Conservation (phyloP, 176 grass and related monocot species). For the Phragmites australis region DNA sequence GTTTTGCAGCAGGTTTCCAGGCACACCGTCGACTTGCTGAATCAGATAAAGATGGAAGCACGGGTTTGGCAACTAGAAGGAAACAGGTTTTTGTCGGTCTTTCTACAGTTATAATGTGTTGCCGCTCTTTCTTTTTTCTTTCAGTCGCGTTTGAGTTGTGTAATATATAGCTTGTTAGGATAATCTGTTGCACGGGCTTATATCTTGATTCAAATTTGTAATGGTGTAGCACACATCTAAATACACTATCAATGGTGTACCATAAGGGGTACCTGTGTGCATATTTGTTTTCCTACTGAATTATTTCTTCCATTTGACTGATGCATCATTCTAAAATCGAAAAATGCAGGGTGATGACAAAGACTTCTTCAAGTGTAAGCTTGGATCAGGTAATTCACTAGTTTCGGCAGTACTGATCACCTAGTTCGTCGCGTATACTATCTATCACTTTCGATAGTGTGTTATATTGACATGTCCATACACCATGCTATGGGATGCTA, state of each 20-base stretch:
- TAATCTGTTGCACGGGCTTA: no score
- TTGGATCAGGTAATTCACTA: constrained; percentile 85
- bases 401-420: not conserved
- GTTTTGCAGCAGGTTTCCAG: no score
- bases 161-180: no score
- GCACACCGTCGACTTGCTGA: no score
- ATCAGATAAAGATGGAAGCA: no score
- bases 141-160: no score
- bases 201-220: not conserved
- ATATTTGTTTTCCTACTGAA: not conserved
- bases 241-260: not conserved
- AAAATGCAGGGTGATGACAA: constrained; percentile 87
- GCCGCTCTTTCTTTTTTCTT: no score
- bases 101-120: no score
- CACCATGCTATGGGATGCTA: no score
- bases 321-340: constrained; percentile 11
- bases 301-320: not conserved
- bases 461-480: constrained; percentile 13
- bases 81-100: no score
- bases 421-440: not conserved
- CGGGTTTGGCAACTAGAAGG: no score
- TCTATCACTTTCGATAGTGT: no score
- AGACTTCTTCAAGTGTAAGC: constrained; percentile 88
- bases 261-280: not conserved
- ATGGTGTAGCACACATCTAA: not conserved